These are phyloP conservation scores for Omphalotus guepiniiformis DNA, from an alignment of 768 basidiomycete species.

Conservation along the genomic window DNA sequence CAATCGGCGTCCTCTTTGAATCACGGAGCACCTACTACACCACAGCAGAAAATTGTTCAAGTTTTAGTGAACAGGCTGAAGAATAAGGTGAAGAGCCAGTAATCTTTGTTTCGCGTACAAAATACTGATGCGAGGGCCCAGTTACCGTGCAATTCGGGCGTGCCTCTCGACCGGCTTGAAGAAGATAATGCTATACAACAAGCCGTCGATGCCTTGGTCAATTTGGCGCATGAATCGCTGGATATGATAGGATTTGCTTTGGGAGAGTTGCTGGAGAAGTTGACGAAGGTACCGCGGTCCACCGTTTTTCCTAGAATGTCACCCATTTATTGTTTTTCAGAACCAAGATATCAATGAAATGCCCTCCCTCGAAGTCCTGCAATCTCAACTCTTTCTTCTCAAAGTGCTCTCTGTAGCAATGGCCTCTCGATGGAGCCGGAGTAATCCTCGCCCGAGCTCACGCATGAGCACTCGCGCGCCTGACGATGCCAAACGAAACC, in stretches of 20 bases:
- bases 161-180: constrained; percentile 68
- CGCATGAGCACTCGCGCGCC: constrained; percentile 35
- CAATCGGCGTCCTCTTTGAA: constrained; percentile 29
- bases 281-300: constrained; percentile 56
- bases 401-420: constrained; percentile 77
- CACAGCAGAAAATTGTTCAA: constrained; percentile 80
- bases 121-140: constrained; percentile 23
- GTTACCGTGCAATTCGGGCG: constrained; percentile 86
- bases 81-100: constrained; percentile 55
- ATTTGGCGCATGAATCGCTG: constrained; percentile 70
- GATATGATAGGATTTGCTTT: constrained; percentile 79
- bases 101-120: not conserved
- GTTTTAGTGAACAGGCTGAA: constrained; percentile 77
- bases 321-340: constrained; percentile 9
- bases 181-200: constrained; percentile 70
- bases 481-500: constrained; percentile 26
- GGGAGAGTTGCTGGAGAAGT: constrained; percentile 70
- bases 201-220: constrained; percentile 74
- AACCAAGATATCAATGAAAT: constrained; percentile 10
- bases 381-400: constrained; percentile 83
- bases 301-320: constrained; percentile 10
- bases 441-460: constrained; percentile 36
- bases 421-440: constrained; percentile 69
- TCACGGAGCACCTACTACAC: constrained; percentile 38
- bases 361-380: constrained; percentile 62